These are phyloP conservation scores for Penicillium subrubescens DNA, from an alignment of 495 filamentous ascomycete species.

Conservation along the genomic window DNA sequence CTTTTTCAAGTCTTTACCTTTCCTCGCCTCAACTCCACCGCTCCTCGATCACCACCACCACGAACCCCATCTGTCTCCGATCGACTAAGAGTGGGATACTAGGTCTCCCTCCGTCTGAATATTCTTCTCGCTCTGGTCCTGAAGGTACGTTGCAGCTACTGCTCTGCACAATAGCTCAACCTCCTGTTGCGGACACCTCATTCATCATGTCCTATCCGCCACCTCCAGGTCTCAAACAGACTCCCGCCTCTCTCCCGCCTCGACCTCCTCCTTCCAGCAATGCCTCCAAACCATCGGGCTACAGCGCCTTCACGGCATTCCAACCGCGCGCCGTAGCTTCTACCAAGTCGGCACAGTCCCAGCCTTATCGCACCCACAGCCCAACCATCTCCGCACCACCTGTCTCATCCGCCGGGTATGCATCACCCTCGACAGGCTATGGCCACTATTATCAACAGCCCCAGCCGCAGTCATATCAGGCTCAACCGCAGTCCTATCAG, in stretches of 20 bases:
- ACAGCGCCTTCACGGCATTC: constrained; percentile 57
- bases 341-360: constrained; percentile 41
- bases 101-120: background rate
- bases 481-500: constrained; percentile 41
- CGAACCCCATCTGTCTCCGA: background rate
- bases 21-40: background rate
- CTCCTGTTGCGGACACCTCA: constrained; percentile 52
- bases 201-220: constrained; percentile 96
- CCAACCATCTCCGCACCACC: constrained; percentile 48
- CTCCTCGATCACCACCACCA: background rate
- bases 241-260: constrained; percentile 75
- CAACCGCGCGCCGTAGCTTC: constrained; percentile 65
- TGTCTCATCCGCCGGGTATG: constrained; percentile 42
- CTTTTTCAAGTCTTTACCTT: constrained; percentile 1
- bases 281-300: constrained; percentile 34
- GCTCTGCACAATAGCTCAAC: constrained; percentile 37
- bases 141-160: constrained; percentile 62
- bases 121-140: constrained; percentile 45
- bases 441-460: constrained; percentile 41
- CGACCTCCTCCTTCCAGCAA: constrained; percentile 72
- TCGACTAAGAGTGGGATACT: background rate
- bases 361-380: constrained; percentile 45
- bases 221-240: constrained; percentile 81
- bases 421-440: constrained; percentile 37
- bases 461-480: constrained; percentile 40